Conservation (phyloP, 2,329 filamentous ascomycete species). For the Domatiomyces catenatus region DNA sequence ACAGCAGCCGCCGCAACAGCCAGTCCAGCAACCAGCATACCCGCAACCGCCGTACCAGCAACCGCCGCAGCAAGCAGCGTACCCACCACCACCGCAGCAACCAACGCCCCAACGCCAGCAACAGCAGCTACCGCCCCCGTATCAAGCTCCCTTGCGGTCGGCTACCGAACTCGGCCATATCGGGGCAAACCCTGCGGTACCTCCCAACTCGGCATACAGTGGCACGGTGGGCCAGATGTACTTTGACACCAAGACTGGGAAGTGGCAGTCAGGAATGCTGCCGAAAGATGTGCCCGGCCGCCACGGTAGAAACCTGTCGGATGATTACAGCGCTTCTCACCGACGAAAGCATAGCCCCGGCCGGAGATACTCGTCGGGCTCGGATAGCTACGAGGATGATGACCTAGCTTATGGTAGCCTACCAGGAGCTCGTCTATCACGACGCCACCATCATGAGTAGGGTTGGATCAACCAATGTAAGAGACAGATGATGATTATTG, state of each 20-base stretch:
- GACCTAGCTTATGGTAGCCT: not conserved
- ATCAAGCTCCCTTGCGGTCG: not conserved
- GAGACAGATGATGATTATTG: too few relatives aligned
- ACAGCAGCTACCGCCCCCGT: conserved; percentile 1
- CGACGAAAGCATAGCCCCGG: not conserved
- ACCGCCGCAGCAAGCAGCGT: not conserved
- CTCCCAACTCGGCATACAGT: not conserved
- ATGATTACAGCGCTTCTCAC: not conserved
- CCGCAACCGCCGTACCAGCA: not conserved
- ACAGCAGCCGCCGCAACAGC: not conserved
- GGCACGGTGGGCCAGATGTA: conserved; percentile 1
- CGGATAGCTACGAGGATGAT: not conserved
- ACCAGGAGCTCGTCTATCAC: not conserved
- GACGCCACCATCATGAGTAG: not conserved
- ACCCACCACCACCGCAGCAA: not conserved
- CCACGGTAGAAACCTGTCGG: not conserved
- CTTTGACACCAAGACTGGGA: conserved; percentile 8
- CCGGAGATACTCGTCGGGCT: not conserved
- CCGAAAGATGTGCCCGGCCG: conserved; percentile 4
- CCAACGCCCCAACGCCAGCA: not conserved
- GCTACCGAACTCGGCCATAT: not conserved
- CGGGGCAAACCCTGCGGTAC: not conserved
- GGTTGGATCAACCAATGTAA: too few relatives aligned
- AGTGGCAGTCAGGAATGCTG: conserved; percentile 4
- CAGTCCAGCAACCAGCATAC: conserved; percentile 1